Evolutionary conservation across 2,329 filamentous ascomycete species (phyloP), one percentile per base, ranked within the genome.

Genomic region (Neurospora crassa): DNA sequence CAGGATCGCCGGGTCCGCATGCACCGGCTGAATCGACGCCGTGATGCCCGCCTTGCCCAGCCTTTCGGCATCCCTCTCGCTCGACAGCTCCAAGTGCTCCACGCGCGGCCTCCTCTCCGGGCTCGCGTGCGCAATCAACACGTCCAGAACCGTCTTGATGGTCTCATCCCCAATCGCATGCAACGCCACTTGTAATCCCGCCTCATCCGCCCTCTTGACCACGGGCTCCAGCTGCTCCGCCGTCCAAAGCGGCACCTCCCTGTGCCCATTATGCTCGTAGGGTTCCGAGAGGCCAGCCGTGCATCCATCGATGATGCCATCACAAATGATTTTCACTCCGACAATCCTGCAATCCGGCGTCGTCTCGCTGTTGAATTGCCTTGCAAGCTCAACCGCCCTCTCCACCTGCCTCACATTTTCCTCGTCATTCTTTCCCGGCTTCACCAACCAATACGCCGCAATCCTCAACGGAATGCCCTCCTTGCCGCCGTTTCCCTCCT

Each of bases 151-250:
- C 73, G 85, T 86, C 47, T 79, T 81, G 40, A 90, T 82, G 0
- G 89, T 88, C 20, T 81, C 81, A 75, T 91, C 88, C 53, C 89
- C 89, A 71, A 91, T 91, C 59, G 89, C 89, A 75, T 91, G 89
- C 11, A 91, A 81, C 0, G 89, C 89, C 45, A 87, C 85, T 76
- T 91, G 89, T 47, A 91, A 78, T 0, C 85, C 85, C 0, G 83
- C 83, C 3, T 79, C 80, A 67, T 85, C 83, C 2, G 88, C 88
- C n/a, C 82, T 82, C 12, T 81, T 78, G 1, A 91, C 84, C 0
- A 90, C 85, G 0, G 84, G 83, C 4, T 81, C 81, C 5, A 91
- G 82, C 72, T 86, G 83, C 18, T 82, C 81, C 1, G 80, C 79
- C 0, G 82, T 80, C 89, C 89, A 91, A 68, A 90, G 82, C 0